Conservation (phyloP, 495 filamentous ascomycete species). For the Terfezia boudieri region DNA sequence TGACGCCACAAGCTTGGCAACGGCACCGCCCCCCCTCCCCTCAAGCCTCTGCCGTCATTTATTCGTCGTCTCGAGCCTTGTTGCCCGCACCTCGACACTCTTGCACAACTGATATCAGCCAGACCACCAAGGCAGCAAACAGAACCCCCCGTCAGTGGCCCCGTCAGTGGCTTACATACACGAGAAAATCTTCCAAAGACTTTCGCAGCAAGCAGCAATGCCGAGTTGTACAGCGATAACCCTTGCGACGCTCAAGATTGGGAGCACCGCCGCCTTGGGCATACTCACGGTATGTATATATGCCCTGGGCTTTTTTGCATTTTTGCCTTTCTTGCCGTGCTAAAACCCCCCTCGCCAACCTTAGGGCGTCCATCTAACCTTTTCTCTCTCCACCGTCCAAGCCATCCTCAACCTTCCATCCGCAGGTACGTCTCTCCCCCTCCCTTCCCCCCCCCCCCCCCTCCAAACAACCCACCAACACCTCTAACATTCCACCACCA, state of each 20-base stretch:
- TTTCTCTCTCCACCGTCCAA: constrained; percentile 15
- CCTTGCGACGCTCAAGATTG: constrained; percentile 31
- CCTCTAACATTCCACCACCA: constrained; percentile 26
- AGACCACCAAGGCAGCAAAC: too few species aligned
- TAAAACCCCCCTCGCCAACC: too few species aligned
- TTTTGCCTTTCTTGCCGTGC: background rate
- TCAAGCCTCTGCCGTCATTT: too few species aligned
- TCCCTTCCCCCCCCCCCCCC: background rate
- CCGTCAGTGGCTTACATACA: too few species aligned
- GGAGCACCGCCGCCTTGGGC: constrained; percentile 45
- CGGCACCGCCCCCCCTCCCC: too few species aligned
- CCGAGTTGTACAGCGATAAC: background rate
- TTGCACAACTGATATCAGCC: too few species aligned
- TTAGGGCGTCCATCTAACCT: constrained; percentile 16
- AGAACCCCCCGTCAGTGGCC: too few species aligned
- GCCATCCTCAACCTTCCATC: constrained; percentile 13
- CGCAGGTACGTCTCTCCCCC: constrained; percentile 3
- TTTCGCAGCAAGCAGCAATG: background rate
- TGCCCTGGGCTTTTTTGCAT: background rate
- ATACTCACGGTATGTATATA: constrained; percentile 38
- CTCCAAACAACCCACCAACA: background rate
- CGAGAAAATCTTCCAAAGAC: too few species aligned
- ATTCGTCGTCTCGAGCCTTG: too few species aligned
- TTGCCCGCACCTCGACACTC: too few species aligned
- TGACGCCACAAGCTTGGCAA: too few species aligned